Percentiles rank a stretch among this genome's conserved stretches.
These are phyloP conservation scores for Candolleomyces eurysporus DNA, from an alignment of 768 basidiomycete genomes.

Conservation along the genomic window DNA sequence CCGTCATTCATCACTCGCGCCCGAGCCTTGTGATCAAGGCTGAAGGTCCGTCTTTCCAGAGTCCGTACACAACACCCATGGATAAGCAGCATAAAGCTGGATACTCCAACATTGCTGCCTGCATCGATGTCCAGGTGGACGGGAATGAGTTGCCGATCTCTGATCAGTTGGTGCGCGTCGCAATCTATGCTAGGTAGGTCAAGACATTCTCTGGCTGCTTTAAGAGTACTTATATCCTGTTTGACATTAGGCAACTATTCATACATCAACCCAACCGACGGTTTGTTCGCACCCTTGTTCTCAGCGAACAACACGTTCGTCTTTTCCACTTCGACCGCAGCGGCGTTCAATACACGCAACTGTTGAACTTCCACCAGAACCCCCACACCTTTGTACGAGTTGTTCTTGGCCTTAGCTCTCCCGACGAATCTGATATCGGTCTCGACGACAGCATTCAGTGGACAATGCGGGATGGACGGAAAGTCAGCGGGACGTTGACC, in stretches of 20 bases:
- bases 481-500: neutral
- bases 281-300: neutral
- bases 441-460: slow-evolving; percentile 4
- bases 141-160: neutral
- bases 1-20: too few species aligned
- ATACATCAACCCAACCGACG: neutral
- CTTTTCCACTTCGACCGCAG: slow-evolving; percentile 6
- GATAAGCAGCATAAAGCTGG: neutral
- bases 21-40: too few species aligned
- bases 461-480: neutral
- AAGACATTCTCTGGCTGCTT: neutral
- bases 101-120: neutral
- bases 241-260: slow-evolving; percentile 1
- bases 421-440: neutral
- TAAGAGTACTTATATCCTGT: neutral
- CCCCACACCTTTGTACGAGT: neutral
- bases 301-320: neutral
- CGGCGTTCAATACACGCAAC: neutral
- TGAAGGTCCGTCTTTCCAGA: too few species aligned
- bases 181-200: neutral
- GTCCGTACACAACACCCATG: too few species aligned
- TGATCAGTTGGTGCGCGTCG: neutral
- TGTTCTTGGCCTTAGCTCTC: slow-evolving; percentile 1
- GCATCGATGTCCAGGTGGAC: neutral
- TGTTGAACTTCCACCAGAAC: neutral